Base-by-base conservation (phyloP, 2,329 filamentous ascomycete species). In the Myriosclerotinia scirpicola region DNA sequence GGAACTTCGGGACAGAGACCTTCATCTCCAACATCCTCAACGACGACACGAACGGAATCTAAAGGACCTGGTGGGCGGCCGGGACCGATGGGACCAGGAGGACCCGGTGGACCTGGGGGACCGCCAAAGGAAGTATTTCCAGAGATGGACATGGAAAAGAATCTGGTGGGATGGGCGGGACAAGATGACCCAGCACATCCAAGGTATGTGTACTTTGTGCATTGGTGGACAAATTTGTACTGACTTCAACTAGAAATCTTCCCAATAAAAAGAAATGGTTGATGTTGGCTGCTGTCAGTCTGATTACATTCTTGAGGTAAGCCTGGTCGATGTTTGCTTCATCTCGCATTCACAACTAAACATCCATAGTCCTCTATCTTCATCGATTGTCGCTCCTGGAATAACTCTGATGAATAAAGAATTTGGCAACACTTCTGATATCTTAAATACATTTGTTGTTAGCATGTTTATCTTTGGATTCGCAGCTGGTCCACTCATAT, bases 401-500 rank as follows among this genome's bases (percentile, higher is more conserved):
- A 75, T 80, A 6, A 71, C 72, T 0, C 68, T 68, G 26, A 70
- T 73, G 67, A 58, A 68, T 40, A 20, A 53, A 38, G 69, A 70
- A 1, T 72, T 74, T 59, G 36, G 68, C 15, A 72, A 69, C 20
- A 68, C 66, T 12, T 66, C 62, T 38, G 46, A 48, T 0, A 59
- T 69, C 14, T 52, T 72, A n/a, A 54, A 58, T 46, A 54, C 70
- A 12, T 70, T 74, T 46, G 59, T 64, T 30, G 67, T 74, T n/a
- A 69, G 64, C 26, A 86, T 89, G 67, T 89, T 87, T 72, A 75
- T 88, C 5, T 76, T 88, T 0, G 85, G 85, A 3, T 87, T 86
- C 69, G 81, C 81, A 30, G 34, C 87, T 15, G 85, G 86, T 0
- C 86, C 86, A 1, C 75, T 88, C 5, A 77, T 87, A 61, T 75